Evolutionary conservation across 2,329 filamentous ascomycete genomes (phyloP).

Genomic region (Apiospora malaysiana): DNA sequence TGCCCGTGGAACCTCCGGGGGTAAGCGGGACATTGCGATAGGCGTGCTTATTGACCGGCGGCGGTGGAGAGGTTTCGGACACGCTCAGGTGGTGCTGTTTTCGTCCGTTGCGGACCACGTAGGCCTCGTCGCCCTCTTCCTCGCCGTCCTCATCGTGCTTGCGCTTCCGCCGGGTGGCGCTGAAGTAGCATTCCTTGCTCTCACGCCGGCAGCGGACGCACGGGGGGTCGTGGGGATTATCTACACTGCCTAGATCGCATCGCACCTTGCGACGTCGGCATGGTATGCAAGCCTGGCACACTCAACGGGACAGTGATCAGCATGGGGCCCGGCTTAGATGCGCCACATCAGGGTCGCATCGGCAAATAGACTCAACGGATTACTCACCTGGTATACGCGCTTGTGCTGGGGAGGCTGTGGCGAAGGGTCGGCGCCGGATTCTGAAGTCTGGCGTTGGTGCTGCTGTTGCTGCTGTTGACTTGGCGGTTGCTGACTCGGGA

Average conservation of each 20-base stretch:
- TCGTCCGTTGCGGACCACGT: slow-evolving; percentile 74
- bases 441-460: slow-evolving; percentile 28
- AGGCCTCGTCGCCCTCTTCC: slow-evolving; percentile 60
- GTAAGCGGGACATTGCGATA: slow-evolving; percentile 66
- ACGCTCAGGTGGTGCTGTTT: slow-evolving; percentile 65
- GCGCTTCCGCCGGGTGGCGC: slow-evolving; percentile 89
- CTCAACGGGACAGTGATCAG: not conserved
- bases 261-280: slow-evolving; percentile 67
- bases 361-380: not conserved
- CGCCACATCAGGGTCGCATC: not conserved
- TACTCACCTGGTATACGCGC: slow-evolving; percentile 59
- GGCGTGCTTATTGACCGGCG: slow-evolving; percentile 49
- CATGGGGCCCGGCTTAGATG: not conserved
- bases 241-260: slow-evolving; percentile 75
- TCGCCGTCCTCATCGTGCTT: slow-evolving; percentile 70
- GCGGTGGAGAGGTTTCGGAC: slow-evolving; percentile 27
- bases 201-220: slow-evolving; percentile 94
- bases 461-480: slow-evolving; percentile 24
- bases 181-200: slow-evolving; percentile 97
- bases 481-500: slow-evolving; percentile 16
- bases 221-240: slow-evolving; percentile 91
- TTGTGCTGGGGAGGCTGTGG: slow-evolving; percentile 53
- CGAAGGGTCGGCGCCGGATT: slow-evolving; percentile 23
- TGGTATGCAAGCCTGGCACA: slow-evolving; percentile 59
- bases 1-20: slow-evolving; percentile 68